These are phyloP conservation scores for Saturnispora sanitii DNA, from an alignment of 805 yeast genomes.

Conservation along the genomic window DNA sequence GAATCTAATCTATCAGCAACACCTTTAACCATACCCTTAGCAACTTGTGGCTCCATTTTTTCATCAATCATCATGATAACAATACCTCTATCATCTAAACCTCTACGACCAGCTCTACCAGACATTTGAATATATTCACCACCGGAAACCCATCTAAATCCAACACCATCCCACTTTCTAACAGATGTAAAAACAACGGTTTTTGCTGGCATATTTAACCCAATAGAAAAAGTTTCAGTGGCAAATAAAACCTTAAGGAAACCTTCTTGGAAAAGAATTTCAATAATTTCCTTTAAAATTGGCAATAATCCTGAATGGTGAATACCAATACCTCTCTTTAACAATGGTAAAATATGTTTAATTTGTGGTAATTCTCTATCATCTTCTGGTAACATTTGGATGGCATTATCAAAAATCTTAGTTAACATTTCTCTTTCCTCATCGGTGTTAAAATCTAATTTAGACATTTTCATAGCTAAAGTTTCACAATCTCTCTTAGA, in stretches of 20 bases:
- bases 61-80: conserved; percentile 99
- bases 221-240: conserved; percentile 96
- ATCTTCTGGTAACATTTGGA: conserved; percentile 75
- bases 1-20: conserved; percentile 96
- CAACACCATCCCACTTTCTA: conserved; percentile 96
- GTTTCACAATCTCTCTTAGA: conserved; percentile 95
- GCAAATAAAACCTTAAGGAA: conserved; percentile 90
- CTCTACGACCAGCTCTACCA: conserved; percentile 99
- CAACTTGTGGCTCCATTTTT: conserved; percentile 98
- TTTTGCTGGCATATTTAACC: conserved; percentile 98
- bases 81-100: conserved; percentile 97
- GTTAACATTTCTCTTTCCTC: conserved; percentile 89
- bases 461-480: conserved; percentile 90
- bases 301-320: conserved; percentile 94
- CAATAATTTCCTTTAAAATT: conserved; percentile 88
- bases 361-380: conserved; percentile 94
- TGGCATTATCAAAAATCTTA: conserved; percentile 85
- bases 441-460: conserved; percentile 85
- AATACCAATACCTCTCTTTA: conserved; percentile 93
- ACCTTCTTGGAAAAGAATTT: conserved; percentile 94
- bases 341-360: conserved; percentile 76
- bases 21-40: conserved; percentile 99
- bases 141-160: conserved; percentile 98
- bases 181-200: conserved; percentile 97
- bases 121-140: conserved; percentile 99